These are phyloP conservation scores for Phytophthora brassicae DNA, from an alignment of 352 stramenopile species.

Conservation along the genomic window DNA sequence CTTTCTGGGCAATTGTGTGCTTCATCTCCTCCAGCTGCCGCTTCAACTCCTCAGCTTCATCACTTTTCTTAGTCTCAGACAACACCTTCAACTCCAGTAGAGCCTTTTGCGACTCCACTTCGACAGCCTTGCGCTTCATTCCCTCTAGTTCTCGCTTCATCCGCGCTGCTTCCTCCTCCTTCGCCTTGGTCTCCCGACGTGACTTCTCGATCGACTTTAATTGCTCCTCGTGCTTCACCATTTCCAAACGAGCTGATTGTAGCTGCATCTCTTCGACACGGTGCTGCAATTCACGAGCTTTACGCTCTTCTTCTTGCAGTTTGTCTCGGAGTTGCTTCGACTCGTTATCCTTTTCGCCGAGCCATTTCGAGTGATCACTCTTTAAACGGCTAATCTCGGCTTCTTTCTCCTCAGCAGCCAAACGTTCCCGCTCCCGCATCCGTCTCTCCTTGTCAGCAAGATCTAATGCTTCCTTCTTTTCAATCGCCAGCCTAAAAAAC, in stretches of 20 bases:
- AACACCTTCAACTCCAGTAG: conserved; percentile 38
- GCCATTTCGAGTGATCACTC: conserved; percentile 60
- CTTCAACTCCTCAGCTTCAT: conserved; percentile 44
- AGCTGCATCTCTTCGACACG: conserved; percentile 61
- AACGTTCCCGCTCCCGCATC: conserved; percentile 60
- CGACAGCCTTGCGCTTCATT: conserved; percentile 43
- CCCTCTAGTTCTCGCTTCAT: conserved; percentile 60
- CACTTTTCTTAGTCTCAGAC: conserved; percentile 39
- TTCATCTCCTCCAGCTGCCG: conserved; percentile 51
- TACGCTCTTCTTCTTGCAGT: conserved; percentile 58
- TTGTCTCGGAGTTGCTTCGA: conserved; percentile 69
- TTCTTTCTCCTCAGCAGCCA: conserved; percentile 55
- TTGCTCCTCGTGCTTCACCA: conserved; percentile 50
- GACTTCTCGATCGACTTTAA: conserved; percentile 35
- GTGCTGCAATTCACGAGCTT: conserved; percentile 51
- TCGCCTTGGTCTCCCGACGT: conserved; percentile 38
- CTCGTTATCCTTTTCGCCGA: conserved; percentile 66
- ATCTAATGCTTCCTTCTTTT: conserved; percentile 67
- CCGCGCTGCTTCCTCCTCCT: conserved; percentile 41
- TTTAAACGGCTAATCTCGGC: conserved; percentile 69
- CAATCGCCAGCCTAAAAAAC: conserved; percentile 48
- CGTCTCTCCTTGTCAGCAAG: conserved; percentile 57
- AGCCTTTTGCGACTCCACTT: conserved; percentile 43
- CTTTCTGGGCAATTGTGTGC: conserved; percentile 45
- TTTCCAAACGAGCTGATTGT: conserved; percentile 39